Base-by-base conservation (phyloP, 768 basidiomycete species). In the Pholiota molesta region DNA sequence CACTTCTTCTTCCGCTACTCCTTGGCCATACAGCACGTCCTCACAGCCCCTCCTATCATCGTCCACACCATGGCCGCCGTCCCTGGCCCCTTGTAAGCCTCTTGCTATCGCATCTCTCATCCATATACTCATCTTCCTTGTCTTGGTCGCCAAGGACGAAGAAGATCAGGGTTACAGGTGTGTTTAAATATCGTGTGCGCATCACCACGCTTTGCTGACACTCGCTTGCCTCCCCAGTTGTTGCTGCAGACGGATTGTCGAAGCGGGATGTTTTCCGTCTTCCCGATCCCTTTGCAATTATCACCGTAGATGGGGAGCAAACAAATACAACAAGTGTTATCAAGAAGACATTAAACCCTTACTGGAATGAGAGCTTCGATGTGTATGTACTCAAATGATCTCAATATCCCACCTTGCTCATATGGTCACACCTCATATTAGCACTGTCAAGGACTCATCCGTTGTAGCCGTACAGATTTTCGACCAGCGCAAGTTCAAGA, bases 401-500 rank as follows among this genome's bases (percentile, higher is more conserved):
- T 44, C 31, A 53, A 26, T 47, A 31, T 61, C 21, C 17, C 5
- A 40, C 37, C 26, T 37, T 26, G 55, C 51, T 54, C 62, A 49
- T 61, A 59, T 57, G 51, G 21, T 52, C 33, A 19, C 10, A 21
- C 17, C 31, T 28, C 47, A 59, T 58, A 47, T 33, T 47, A 98
- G 96, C 67, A 92, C 86, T 55, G 97, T 97, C 72, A 97, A 95
- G 75, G 97, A 99, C 68, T 94, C 93, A n/a, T 98, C 96, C 17
- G 93, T 99, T 52, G 86, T 99, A 61, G 94, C 95, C 5, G 96
- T 99, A 1, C 97, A 99, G 78, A 97, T 99, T 69, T 99, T 99
- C 68, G 97, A 99, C 78, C 97, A 99, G 77, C 89, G 95, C 75
- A 99, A 99, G 78, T 99, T 99, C 81, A 99, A 99, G 83, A 85